phyloP scores from a whole-genome alignment of 2,329 filamentous ascomycete species.

The Curvularia lunata region DNA sequence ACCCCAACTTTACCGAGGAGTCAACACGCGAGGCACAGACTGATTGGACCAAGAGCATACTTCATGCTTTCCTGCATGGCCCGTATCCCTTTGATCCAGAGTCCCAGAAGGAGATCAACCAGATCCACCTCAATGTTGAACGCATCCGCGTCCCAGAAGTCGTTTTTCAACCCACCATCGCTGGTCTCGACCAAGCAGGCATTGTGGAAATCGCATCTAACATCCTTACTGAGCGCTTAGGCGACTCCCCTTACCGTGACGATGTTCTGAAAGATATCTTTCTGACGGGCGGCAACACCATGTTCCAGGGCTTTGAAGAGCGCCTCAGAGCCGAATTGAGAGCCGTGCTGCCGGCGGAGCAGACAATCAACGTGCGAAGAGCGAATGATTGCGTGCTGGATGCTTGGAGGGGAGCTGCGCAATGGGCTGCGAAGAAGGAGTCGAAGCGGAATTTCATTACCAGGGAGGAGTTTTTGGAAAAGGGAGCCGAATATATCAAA shows the following conservation, averaged over 20 bases:
- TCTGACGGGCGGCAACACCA: constrained; percentile 88
- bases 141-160: constrained; percentile 93
- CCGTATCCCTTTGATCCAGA: constrained; percentile 84
- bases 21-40: constrained; percentile 89
- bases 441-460: constrained; percentile 73
- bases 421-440: constrained; percentile 71
- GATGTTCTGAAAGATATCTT: constrained; percentile 86
- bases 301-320: constrained; percentile 88
- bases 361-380: constrained; percentile 71
- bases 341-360: constrained; percentile 73
- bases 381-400: constrained; percentile 81
- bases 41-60: constrained; percentile 90
- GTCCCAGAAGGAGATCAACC: constrained; percentile 79
- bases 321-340: constrained; percentile 74
- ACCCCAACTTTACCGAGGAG: constrained; percentile 88
- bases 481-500: constrained; percentile 93
- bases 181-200: constrained; percentile 90
- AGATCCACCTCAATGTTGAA: constrained; percentile 95
- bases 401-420: constrained; percentile 90
- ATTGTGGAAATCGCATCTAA: constrained; percentile 90
- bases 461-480: constrained; percentile 85
- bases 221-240: constrained; percentile 83
- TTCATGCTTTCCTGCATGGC: constrained; percentile 89
- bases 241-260: constrained; percentile 62
- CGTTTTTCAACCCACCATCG: constrained; percentile 89